Base-by-base conservation (phyloP, 148 eudicot genomes). In the Diospyros kaki region DNA sequence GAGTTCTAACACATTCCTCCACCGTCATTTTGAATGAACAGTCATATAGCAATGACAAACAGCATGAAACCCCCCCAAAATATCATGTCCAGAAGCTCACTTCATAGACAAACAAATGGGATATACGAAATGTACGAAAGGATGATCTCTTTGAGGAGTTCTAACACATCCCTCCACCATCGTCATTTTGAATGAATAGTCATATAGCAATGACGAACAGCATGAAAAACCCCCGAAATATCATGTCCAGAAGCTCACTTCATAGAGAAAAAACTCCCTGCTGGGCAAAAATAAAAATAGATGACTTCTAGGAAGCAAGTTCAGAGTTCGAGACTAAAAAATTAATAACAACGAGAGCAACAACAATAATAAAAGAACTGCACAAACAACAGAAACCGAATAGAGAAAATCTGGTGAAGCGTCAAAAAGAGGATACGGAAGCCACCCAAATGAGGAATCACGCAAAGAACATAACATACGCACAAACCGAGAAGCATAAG, bases 1-100 rank as follows among this genome's bases (percentile, higher is more conserved):
- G 73, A 58, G 73, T 69, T 68, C 40, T 68, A 68, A 69, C 58
- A 68, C 69, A 58, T 78, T 72, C 74, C 73, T 63, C 74, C 73
- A 63, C 71, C 43, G 28, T 78, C 77, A 67, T 67, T 68, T 71
- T 54, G 52, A 73, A 79, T 73, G 18, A 73, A 62, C 40, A 58
- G 66, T 76, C 46, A 54, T 79, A 77, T 73, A 41, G 64, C 75
- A 76, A n/a, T 46, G 10, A 4, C 63, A 71, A 12, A 53, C 38
- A 43, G 51, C 56, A 74, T 44, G 44, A 60, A 15, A 61, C 46
- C 75, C 73, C 51, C 60, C 64, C 48, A 3, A 15, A 50, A 15
- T 18, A 65, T 42, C 62, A 69, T 44, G 73, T 60, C 73, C 64
- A 75, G 66, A 66, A 58, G 75, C 58, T 53, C 28, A 28, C 13